These are phyloP conservation scores for Penicillium fimorum DNA, from an alignment of 495 filamentous ascomycete genomes.

Conservation along the genomic window DNA sequence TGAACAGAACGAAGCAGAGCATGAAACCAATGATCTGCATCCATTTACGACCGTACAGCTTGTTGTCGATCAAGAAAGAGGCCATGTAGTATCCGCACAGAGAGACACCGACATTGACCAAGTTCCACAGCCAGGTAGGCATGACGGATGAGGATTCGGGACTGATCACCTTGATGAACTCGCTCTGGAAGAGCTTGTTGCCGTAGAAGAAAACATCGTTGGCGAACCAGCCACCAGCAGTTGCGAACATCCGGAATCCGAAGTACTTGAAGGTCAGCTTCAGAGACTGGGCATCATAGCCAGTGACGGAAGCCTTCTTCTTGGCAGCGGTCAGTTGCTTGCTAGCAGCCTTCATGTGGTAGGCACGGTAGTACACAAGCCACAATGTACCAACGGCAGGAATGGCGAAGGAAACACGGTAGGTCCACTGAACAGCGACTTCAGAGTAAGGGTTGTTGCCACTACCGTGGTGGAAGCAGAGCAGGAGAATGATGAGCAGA, in stretches of 20 bases:
- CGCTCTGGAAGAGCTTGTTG: slow-evolving; percentile 91
- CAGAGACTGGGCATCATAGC: slow-evolving; percentile 82
- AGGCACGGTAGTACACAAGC: slow-evolving; percentile 87
- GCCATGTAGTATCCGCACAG: slow-evolving; percentile 81
- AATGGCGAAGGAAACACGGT: slow-evolving; percentile 79
- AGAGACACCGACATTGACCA: slow-evolving; percentile 81
- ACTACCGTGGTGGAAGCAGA: slow-evolving; percentile 74
- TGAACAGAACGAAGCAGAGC: slow-evolving; percentile 80
- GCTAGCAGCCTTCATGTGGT: slow-evolving; percentile 76
- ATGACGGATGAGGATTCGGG: slow-evolving; percentile 62
- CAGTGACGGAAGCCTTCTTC: slow-evolving; percentile 80
- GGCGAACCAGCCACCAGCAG: slow-evolving; percentile 79
- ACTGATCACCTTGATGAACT: slow-evolving; percentile 78
- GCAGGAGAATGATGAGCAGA: slow-evolving; percentile 73
- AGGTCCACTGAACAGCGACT: slow-evolving; percentile 75
- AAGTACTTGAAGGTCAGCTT: slow-evolving; percentile 73
- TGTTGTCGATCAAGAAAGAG: slow-evolving; percentile 81
- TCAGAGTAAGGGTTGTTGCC: slow-evolving; percentile 71
- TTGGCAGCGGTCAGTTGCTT: slow-evolving; percentile 74
- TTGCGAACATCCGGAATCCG: slow-evolving; percentile 78
- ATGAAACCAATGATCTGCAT: slow-evolving; percentile 92
- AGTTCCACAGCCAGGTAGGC: slow-evolving; percentile 84
- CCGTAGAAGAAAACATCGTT: slow-evolving; percentile 98
- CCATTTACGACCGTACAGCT: slow-evolving; percentile 85
- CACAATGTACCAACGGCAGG: slow-evolving; percentile 86